These are phyloP conservation scores for Scedosporium minutisporum DNA, from an alignment of 2,329 filamentous ascomycete genomes.

Conservation along the genomic window DNA sequence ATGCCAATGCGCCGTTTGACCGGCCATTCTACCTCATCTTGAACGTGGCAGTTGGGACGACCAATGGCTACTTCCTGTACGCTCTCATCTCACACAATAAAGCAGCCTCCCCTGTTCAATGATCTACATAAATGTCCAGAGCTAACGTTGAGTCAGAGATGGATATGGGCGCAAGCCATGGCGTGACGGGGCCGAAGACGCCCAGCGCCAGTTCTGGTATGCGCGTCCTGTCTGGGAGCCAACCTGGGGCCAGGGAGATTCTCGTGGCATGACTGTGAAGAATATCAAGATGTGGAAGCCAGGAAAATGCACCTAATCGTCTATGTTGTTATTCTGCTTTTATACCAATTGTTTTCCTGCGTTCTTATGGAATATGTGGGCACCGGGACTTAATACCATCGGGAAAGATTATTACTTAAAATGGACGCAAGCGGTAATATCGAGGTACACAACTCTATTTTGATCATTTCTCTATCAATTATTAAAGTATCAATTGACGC, in stretches of 20 bases:
- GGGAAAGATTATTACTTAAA: too few species aligned
- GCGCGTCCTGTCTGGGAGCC: slow-evolving; percentile 54
- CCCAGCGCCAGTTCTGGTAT: slow-evolving; percentile 70
- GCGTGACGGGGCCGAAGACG: slow-evolving; percentile 58
- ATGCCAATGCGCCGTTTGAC: slow-evolving; percentile 61
- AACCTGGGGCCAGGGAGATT: slow-evolving; percentile 49
- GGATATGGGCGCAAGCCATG: slow-evolving; percentile 69
- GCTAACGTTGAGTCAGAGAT: slow-evolving; percentile 24
- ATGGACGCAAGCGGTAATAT: too few species aligned
- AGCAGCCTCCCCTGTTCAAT: neutral
- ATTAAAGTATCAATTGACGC: too few species aligned
- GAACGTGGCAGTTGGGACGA: slow-evolving; percentile 66
- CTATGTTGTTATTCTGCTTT: too few species aligned
- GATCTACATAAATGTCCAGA: neutral
- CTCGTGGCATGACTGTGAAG: slow-evolving; percentile 36
- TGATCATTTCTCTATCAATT: too few species aligned
- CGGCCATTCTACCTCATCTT: slow-evolving; percentile 67
- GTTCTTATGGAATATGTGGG: too few species aligned
- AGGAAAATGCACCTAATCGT: slow-evolving; percentile 12
- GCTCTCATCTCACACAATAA: slow-evolving; percentile 3
- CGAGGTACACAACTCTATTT: too few species aligned
- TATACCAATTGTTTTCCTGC: too few species aligned
- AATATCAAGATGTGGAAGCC: slow-evolving; percentile 38
- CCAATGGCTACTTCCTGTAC: slow-evolving; percentile 67
- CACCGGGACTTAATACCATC: too few species aligned